Evolutionary conservation across 1,139 yeast species (phyloP).

Genomic region (Petasospora fabianii): DNA sequence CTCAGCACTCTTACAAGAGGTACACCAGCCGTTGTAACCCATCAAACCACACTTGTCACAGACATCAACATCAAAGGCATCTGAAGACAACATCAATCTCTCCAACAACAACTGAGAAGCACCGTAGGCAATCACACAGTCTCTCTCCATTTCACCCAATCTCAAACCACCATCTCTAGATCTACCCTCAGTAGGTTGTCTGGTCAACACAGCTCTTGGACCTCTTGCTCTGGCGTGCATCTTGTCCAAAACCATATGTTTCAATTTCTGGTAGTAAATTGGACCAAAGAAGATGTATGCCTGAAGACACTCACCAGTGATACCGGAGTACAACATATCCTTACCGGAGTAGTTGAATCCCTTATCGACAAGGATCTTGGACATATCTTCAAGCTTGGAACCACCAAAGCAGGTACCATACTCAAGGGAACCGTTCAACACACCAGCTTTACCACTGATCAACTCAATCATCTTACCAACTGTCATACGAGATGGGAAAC

Average conservation of each 20-base stretch:
- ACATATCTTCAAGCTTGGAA: conserved; percentile 91
- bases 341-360: conserved; percentile 96
- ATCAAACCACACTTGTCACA: conserved; percentile 95
- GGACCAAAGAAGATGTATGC: conserved; percentile 99
- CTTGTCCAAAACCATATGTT: conserved; percentile 98
- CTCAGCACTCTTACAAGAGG: conserved; percentile 87
- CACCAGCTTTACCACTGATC: conserved; percentile 97
- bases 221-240: conserved; percentile 99
- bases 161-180: conserved; percentile 99
- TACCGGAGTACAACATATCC: conserved; percentile 97
- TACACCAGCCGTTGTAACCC: conserved; percentile 98
- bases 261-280: conserved; percentile 93
- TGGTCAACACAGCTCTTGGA: conserved; percentile 94
- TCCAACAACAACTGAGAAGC: conserved; percentile 93
- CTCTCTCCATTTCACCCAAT: conserved; percentile 99
- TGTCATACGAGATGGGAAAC: conserved; percentile 99
- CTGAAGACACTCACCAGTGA: conserved; percentile 95
- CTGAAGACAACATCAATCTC: conserved; percentile 94
- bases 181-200: conserved; percentile 99
- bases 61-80: conserved; percentile 95
- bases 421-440: conserved; percentile 82
- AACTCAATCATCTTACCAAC: conserved; percentile 98
- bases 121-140: conserved; percentile 98
- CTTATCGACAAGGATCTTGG: conserved; percentile 82
- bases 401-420: conserved; percentile 99